A percentile compares a stretch with the other conserved stretches of the same genome.
Evolutionary conservation across 257 asterid species (phyloP).

Genomic region (Petunia secreta): DNA sequence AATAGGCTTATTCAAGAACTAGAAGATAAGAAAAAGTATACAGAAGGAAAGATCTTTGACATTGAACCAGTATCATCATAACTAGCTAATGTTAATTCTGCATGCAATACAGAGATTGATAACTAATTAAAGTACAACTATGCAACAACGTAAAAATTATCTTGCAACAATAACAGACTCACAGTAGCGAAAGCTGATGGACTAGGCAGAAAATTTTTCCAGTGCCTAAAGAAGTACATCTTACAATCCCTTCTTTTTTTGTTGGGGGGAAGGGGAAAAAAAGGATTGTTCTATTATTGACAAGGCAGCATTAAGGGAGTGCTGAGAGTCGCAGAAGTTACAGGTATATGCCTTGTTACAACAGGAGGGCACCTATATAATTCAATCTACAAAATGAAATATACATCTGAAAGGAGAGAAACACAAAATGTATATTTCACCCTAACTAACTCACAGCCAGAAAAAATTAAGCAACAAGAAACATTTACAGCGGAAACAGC

Average conservation of each 20-base stretch:
- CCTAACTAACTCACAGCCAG: background rate
- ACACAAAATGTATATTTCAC: background rate
- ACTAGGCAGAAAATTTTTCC: background rate
- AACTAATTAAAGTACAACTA: background rate
- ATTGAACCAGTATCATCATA: background rate
- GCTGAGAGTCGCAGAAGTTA: background rate
- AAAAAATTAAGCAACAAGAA: slow-evolving; percentile 1
- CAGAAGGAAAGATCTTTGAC: slow-evolving; percentile 20
- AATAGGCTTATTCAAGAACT: background rate
- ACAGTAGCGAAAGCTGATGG: background rate
- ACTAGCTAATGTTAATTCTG: slow-evolving; percentile 5
- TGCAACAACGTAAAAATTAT: background rate
- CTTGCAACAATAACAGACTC: background rate
- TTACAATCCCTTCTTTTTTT: background rate
- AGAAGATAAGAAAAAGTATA: background rate
- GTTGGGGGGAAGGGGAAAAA: background rate
- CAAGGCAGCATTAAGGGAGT: background rate
- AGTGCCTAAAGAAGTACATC: slow-evolving; percentile 3
- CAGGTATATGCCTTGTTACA: background rate
- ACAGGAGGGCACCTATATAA: slow-evolving; percentile 2
- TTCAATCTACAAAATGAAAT: background rate
- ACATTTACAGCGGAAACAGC: slow-evolving; percentile 9
- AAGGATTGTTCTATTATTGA: background rate
- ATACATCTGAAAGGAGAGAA: background rate
- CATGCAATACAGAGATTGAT: background rate